phyloP scores from a whole-genome alignment of 75 land plant species.

The Sequoiadendron giganteum region DNA sequence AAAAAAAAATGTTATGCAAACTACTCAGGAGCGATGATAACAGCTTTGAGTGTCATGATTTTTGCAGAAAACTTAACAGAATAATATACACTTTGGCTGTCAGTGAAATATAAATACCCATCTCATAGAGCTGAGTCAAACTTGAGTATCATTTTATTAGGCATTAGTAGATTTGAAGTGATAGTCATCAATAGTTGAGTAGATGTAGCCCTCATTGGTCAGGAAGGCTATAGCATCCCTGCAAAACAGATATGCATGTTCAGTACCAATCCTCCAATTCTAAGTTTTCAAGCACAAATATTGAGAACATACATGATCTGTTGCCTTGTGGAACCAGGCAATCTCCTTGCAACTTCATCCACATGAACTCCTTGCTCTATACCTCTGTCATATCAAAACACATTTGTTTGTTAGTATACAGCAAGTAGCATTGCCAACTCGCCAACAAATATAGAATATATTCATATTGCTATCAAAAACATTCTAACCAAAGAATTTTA shows the following conservation, averaged over 20 bases:
- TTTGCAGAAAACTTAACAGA: neutral
- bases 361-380: conserved; percentile 54
- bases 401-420: neutral
- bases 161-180: conserved; percentile 56
- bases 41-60: neutral
- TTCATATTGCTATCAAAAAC: neutral
- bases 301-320: conserved; percentile 42
- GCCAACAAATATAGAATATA: neutral
- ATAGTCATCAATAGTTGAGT: conserved; percentile 59
- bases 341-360: conserved; percentile 40
- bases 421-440: neutral
- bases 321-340: conserved; percentile 39
- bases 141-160: neutral
- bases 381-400: conserved; percentile 23
- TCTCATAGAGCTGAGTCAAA: neutral
- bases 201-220: conserved; percentile 48
- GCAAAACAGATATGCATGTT: conserved; percentile 7
- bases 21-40: neutral
- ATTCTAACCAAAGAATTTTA: neutral
- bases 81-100: neutral
- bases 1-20: neutral
- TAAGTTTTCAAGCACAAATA: neutral
- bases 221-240: conserved; percentile 57
- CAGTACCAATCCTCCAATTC: neutral
- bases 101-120: neutral